These are phyloP conservation scores for Lachnellula hyalina DNA, from an alignment of 2,329 filamentous ascomycete genomes.

Conservation along the genomic window DNA sequence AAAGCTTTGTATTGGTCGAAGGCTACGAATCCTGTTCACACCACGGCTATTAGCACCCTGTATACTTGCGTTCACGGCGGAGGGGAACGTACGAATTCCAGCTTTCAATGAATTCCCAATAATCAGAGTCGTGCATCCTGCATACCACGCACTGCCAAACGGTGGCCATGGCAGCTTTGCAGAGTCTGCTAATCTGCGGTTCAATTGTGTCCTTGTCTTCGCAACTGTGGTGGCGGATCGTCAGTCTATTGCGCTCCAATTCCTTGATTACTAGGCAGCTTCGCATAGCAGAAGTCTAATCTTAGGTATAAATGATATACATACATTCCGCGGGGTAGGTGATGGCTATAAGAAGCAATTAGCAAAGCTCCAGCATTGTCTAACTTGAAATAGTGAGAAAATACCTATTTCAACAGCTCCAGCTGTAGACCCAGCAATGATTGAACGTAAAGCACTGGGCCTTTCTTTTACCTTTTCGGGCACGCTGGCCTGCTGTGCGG, in stretches of 20 bases:
- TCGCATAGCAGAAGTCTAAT: not conserved
- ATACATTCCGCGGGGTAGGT: conserved; percentile 92
- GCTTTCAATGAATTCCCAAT: conserved; percentile 97
- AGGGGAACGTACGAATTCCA: conserved; percentile 67
- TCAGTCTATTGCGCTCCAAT: not conserved
- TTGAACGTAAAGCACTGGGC: conserved; percentile 80
- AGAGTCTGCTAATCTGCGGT: conserved; percentile 71
- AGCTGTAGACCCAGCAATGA: conserved; percentile 87
- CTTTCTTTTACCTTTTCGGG: conserved; percentile 38
- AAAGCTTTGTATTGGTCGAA: conserved; percentile 91
- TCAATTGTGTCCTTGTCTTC: conserved; percentile 92
- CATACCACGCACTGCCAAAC: conserved; percentile 94
- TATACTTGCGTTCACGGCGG: not conserved
- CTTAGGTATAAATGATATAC: conserved; percentile 23
- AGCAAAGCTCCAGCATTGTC: conserved; percentile 6
- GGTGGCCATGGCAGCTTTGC: conserved; percentile 93
- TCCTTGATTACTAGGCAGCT: not conserved
- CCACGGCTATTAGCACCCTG: conserved; percentile 1
- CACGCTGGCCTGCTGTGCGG: conserved; percentile 3
- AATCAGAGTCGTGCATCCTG: conserved; percentile 93
- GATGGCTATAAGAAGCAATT: conserved; percentile 51
- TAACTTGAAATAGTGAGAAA: not conserved
- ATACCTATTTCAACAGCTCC: conserved; percentile 90
- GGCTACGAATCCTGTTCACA: conserved; percentile 70
- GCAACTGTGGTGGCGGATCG: conserved; percentile 47